Evolutionary conservation across 495 filamentous ascomycete species (phyloP).

Genomic region (Daldinia decipiens): DNA sequence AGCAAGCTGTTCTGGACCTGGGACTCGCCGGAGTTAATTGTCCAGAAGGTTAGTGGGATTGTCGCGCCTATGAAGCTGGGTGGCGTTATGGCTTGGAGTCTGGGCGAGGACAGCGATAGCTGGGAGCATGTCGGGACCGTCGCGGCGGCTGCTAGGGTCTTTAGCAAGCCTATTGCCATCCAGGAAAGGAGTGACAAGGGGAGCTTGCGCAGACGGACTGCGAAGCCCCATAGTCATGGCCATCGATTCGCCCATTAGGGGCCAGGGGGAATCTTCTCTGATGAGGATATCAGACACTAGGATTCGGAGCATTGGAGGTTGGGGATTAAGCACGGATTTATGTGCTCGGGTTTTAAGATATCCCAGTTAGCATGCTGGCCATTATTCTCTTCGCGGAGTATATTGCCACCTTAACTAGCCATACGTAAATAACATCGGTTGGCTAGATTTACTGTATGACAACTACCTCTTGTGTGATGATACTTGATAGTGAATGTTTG

Average conservation of each 20-base stretch:
- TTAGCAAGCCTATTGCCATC: neutral
- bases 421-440: neutral
- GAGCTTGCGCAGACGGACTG: neutral
- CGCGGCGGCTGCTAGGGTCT: conserved; percentile 24
- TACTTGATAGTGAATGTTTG: neutral
- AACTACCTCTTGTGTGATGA: neutral
- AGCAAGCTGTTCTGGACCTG: conserved; percentile 71
- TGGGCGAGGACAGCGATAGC: conserved; percentile 68
- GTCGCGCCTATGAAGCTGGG: conserved; percentile 64
- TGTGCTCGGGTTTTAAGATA: conserved; percentile 4
- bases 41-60: conserved; percentile 67
- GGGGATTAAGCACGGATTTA: neutral
- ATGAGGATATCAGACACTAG: neutral
- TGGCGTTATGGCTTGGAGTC: conserved; percentile 67
- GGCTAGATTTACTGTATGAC: neutral
- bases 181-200: neutral
- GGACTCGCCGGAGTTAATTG: conserved; percentile 67
- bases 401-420: conserved; percentile 2
- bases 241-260: conserved; percentile 4
- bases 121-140: conserved; percentile 57
- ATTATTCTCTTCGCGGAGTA: conserved; percentile 16
- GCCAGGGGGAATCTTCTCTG: neutral
- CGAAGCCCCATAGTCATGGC: conserved; percentile 10
- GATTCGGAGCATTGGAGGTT: neutral
- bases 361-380: conserved; percentile 1